Evolutionary conservation across 352 stramenopile genomes (phyloP), one percentile per base, ranked within the genome.

Genomic region (Phytopythium oedochilum): DNA sequence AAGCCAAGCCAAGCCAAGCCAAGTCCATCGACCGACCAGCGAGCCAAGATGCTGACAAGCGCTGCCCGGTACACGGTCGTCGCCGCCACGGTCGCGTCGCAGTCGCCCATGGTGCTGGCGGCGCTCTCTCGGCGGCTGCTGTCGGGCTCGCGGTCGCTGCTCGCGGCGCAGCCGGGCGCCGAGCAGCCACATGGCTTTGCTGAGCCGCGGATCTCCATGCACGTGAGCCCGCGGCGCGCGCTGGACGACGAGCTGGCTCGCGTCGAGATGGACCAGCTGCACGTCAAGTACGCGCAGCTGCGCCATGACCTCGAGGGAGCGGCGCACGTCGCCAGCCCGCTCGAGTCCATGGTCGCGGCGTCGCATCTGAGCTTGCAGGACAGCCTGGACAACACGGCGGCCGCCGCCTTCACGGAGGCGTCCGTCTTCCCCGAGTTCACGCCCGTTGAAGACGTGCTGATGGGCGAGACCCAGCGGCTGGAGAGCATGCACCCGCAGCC

Each of bases 391-490:
- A 73, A 76, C 23, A 57, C 75, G 22, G 78, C 78, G 3, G 63
- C 74, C 29, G 55, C 59, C 7, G 47, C 67, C 47, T 91, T 89
- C 60, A 88, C 78, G 0, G 81, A 88, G 50, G 47, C 75, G 4
- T 91, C 81, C 12, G 61, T 71, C 3, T 89, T 89, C 50, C 81
- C 81, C 5, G 81, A 88, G 64, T 83, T 73, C 38, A 78, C 81
- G 2, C 62, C 78, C 18, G 62, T 54, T 18, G 78, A 91, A 39
- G 81, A 91, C 45, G 57, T 71, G 40, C 44, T 89, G 36, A 50
- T 83, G 31, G 54, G 57, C 6, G 36, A 80, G 45, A 59, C 66
- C 2, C 50, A 68, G 32, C 56, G 48, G 1, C 48, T 34, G 20
- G 48, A 45, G 6, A 34, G 20, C 3, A 34, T 34, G 17, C 29